These are phyloP conservation scores for Talaromyces adpressus DNA, from an alignment of 495 filamentous ascomycete species.

Conservation along the genomic window DNA sequence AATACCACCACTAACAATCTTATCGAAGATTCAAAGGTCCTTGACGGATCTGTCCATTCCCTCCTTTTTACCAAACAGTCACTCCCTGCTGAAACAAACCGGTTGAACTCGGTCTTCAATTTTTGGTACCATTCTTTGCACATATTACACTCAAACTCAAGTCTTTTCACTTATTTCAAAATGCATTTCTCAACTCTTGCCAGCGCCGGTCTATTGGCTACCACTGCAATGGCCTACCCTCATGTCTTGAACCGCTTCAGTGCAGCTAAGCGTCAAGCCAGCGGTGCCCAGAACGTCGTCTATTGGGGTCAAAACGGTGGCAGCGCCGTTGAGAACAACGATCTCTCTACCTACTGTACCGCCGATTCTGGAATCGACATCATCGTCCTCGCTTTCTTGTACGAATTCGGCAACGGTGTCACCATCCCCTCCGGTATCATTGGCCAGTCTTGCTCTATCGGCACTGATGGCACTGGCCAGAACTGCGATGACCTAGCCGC, in stretches of 20 bases:
- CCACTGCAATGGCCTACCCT: conserved; percentile 35
- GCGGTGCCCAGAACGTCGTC: conserved; percentile 28
- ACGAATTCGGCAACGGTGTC: conserved; percentile 24
- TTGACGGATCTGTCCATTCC: conserved; percentile 7
- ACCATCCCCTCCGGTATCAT: conserved; percentile 21
- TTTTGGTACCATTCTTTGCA: not conserved
- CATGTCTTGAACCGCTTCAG: conserved; percentile 18
- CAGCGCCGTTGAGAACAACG: conserved; percentile 31
- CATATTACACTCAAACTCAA: not conserved
- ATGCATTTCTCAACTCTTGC: conserved; percentile 45
- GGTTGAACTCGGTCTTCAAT: conserved; percentile 3
- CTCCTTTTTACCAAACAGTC: not conserved
- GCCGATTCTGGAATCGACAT: conserved; percentile 36
- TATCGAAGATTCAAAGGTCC: not conserved
- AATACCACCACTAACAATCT: not conserved
- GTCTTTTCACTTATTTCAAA: conserved; percentile 16
- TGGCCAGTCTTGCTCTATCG: conserved; percentile 15
- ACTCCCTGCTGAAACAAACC: not conserved
- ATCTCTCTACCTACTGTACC: conserved; percentile 33
- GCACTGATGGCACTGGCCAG: conserved; percentile 6
- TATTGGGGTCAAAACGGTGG: conserved; percentile 41
- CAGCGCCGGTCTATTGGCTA: conserved; percentile 49
- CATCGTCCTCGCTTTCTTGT: conserved; percentile 47
- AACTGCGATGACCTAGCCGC: conserved; percentile 34
- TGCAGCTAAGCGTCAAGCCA: not conserved